Conservation (phyloP, 2,329 filamentous ascomycete species). For the Sarocladiaceae sp. region DNA sequence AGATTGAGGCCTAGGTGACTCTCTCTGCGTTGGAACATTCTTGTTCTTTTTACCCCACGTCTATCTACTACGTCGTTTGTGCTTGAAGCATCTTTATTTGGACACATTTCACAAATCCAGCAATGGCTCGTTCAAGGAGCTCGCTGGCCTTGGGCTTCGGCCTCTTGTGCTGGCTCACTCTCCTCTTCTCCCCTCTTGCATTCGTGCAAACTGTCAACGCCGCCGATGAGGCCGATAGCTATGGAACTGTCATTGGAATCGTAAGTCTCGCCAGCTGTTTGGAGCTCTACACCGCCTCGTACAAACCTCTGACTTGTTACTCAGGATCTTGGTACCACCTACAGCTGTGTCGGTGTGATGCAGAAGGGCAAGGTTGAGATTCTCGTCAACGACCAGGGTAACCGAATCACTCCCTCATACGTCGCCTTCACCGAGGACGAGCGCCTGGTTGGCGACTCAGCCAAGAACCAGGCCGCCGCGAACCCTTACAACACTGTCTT, state of each 20-base stretch:
- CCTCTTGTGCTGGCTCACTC: conserved; percentile 85
- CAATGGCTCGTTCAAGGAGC: conserved; percentile 58
- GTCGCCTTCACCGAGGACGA: conserved; percentile 97
- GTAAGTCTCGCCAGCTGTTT: conserved; percentile 38
- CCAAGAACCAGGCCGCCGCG: conserved; percentile 87
- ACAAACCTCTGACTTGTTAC: conserved; percentile 5
- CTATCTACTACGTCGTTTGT: background rate
- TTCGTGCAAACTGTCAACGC: conserved; percentile 75
- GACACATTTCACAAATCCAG: conserved; percentile 15
- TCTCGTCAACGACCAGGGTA: conserved; percentile 93
- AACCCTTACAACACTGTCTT: conserved; percentile 76
- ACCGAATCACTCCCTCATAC: conserved; percentile 93
- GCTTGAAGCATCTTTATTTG: conserved; percentile 12
- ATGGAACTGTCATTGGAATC: conserved; percentile 92
- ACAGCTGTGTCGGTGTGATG: conserved; percentile 92
- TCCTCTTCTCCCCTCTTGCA: conserved; percentile 83
- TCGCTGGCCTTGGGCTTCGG: conserved; percentile 77
- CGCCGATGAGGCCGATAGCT: conserved; percentile 70
- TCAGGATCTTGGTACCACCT: conserved; percentile 81
- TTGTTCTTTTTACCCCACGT: background rate
- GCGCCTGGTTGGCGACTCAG: conserved; percentile 93
- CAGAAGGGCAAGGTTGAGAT: conserved; percentile 93
- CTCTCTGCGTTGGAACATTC: conserved; percentile 12
- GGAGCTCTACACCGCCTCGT: conserved; percentile 11
- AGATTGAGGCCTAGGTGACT: conserved; percentile 10